Evolutionary conservation across 805 yeast genomes (phyloP).

Genomic region (Schwanniomyces yamadae): DNA sequence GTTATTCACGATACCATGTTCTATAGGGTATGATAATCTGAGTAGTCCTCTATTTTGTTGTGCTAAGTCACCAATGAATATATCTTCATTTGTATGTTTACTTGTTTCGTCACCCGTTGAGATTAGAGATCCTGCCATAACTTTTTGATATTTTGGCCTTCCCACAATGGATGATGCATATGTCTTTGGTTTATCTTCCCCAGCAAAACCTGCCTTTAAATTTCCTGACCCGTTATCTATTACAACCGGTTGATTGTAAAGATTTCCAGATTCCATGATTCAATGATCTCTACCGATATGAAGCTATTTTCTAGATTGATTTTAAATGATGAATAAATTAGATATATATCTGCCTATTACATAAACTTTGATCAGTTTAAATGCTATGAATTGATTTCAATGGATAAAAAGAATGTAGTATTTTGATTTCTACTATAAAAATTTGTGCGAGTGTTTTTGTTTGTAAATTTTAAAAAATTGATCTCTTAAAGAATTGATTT

Average conservation of each 20-base stretch:
- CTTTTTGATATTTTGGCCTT: conserved; percentile 75
- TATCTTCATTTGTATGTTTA: conserved; percentile 58
- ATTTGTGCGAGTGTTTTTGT: no score
- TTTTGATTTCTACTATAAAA: no score
- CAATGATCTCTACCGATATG: no score
- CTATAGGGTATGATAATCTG: conserved; percentile 66
- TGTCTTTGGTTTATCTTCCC: conserved; percentile 76
- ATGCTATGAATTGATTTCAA: no score
- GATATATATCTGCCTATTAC: no score
- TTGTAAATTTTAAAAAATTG: no score
- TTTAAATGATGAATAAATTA: no score
- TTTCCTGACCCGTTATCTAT: conserved; percentile 72
- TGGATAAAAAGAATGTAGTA: no score
- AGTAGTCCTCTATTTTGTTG: conserved; percentile 78
- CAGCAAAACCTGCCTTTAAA: conserved; percentile 89
- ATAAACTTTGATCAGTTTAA: no score
- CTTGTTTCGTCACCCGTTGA: conserved; percentile 7
- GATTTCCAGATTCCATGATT: conserved; percentile 13
- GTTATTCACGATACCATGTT: conserved; percentile 98
- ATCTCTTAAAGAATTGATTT: no score
- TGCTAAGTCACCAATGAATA: conserved; percentile 74
- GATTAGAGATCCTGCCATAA: conserved; percentile 59
- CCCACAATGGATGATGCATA: conserved; percentile 71
- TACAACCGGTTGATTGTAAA: conserved; percentile 47
- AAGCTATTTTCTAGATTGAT: no score